These are phyloP conservation scores for Phlebiopsis flavidoalba DNA, from an alignment of 768 basidiomycete species.

Conservation along the genomic window DNA sequence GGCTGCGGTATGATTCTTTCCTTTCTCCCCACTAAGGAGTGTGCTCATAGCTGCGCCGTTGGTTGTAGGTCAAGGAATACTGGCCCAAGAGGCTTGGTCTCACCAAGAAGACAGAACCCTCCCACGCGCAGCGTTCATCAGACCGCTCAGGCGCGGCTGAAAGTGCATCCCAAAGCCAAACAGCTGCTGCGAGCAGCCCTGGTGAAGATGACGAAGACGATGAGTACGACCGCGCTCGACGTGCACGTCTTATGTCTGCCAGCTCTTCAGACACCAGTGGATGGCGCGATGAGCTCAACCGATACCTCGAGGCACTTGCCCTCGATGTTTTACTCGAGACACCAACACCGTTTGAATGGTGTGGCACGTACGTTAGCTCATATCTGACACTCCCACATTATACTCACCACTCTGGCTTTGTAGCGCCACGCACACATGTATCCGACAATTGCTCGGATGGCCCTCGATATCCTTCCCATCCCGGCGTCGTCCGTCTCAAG, in stretches of 20 bases:
- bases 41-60: too few relatives aligned
- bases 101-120: not conserved
- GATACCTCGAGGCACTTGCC: constrained; percentile 14
- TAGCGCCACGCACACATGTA: not conserved
- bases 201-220: too few relatives aligned
- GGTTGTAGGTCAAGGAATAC: not conserved
- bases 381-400: not conserved
- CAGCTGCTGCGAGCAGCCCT: too few relatives aligned
- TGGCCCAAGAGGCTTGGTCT: not conserved
- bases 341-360: constrained; percentile 11
- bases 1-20: too few relatives aligned
- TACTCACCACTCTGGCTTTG: not conserved
- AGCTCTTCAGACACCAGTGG: not conserved
- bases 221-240: not conserved
- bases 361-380: constrained; percentile 7
- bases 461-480: constrained; percentile 12
- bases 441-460: constrained; percentile 8
- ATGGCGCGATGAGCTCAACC: constrained; percentile 5
- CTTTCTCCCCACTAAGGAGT: too few relatives aligned
- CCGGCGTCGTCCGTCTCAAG: constrained; percentile 12
- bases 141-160: not conserved
- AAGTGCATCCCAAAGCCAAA: not conserved
- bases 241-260: constrained; percentile 14
- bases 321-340: constrained; percentile 11
- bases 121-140: too few relatives aligned